Evolutionary conservation across 2,329 filamentous ascomycete species (phyloP), one percentile per base, ranked within the genome.

Genomic region (Aureobasidium sp.): DNA sequence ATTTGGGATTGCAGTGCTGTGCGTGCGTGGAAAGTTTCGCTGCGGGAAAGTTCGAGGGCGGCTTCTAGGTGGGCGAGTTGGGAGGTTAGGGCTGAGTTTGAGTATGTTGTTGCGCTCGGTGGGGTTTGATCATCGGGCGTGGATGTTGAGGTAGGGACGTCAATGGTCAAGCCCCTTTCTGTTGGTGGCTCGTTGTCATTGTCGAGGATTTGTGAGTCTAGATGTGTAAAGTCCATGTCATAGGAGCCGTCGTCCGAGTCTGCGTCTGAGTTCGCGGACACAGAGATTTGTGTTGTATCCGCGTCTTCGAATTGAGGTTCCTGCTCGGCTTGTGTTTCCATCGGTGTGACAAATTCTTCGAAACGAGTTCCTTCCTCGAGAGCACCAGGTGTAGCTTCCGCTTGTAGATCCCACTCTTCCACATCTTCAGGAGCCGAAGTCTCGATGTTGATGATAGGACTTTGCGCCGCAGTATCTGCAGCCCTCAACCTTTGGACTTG

Each of bases 11-110:
- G 27, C 5, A 59, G 44, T 11, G 9, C 13, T 32, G 37, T 5
- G 16, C 45, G 44, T 11, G 42, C 45, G 44, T 41, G 39, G 39
- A 44, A 59, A n/a, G 57, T 59, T 59, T 59, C 57, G 3, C 3
- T 41, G 45, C 57, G 57, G 10, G 34, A 41, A 29, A 15, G 9
- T 34, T 59, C 57, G 44, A 59, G 57, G 7, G 57, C 57, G 5
- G 57, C 57, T 59, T 59, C 57, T 1, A 59, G 57, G 36, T 59
- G 57, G 15, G 47, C 21, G 15, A 59, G 36, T 50, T 59, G 57
- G 1, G 44, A 49, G 3, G 45, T 42, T 11, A 59, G 36, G 3
- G 57, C 57, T 11, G 34, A 27, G 45, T 39, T 59, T n/a, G 27
- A 37, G 45, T 59, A 59, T 29, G 53, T 57, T 36, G 53, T 44